Conservation (phyloP, 139 green algal genomes). For the Coccomyxa sp. region DNA sequence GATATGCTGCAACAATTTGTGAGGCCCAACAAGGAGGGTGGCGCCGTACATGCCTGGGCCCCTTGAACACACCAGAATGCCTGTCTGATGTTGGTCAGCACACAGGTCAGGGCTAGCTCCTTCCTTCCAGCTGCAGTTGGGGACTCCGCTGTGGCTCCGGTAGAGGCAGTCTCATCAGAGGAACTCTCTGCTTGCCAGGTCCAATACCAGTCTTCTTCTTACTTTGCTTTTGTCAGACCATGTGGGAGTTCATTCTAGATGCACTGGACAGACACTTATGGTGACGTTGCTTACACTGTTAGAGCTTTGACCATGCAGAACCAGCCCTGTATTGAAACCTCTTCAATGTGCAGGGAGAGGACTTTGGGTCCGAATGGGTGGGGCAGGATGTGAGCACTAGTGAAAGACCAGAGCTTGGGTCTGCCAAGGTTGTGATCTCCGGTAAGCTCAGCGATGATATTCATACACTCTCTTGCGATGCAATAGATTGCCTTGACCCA, state of each 20-base stretch:
- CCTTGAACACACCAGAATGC: too few relatives aligned
- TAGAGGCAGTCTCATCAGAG: constrained; percentile 8
- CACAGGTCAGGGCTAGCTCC: constrained; percentile 64
- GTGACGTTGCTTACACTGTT: too few relatives aligned
- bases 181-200: constrained; percentile 37
- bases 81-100: too few relatives aligned
- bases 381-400: constrained; percentile 38
- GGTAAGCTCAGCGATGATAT: constrained; percentile 15
- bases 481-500: neutral
- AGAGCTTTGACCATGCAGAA: too few relatives aligned
- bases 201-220: too few relatives aligned
- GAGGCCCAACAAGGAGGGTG: too few relatives aligned
- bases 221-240: too few relatives aligned
- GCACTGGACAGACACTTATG: too few relatives aligned
- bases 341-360: neutral
- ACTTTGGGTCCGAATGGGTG: constrained; percentile 44
- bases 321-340: neutral
- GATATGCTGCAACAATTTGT: too few relatives aligned
- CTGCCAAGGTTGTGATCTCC: constrained; percentile 64
- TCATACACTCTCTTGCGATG: neutral
- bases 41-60: too few relatives aligned
- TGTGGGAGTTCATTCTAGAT: too few relatives aligned
- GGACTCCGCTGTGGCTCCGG: too few relatives aligned
- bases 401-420: constrained; percentile 73
- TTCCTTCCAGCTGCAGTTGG: constrained; percentile 54